Evolutionary conservation across 805 yeast species (phyloP).

Genomic region (Ogataea ganodermae): DNA sequence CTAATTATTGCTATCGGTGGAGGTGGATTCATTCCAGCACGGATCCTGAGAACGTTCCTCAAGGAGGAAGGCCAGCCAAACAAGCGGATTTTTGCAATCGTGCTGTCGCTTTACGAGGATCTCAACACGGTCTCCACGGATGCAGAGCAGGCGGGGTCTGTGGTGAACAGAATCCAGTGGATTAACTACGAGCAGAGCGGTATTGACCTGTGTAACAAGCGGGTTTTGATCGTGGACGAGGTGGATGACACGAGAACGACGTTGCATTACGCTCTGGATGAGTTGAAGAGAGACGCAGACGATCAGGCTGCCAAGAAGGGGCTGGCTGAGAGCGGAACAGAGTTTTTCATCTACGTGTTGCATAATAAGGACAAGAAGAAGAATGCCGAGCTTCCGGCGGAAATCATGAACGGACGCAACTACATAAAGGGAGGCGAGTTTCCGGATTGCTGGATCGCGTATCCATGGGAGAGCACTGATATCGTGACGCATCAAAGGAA

Average conservation of each 20-base stretch:
- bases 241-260: conserved; percentile 89
- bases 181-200: conserved; percentile 71
- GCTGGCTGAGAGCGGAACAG: conserved; percentile 54
- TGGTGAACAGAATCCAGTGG: conserved; percentile 82
- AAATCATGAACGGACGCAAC: conserved; percentile 54
- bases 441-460: conserved; percentile 82
- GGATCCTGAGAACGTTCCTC: conserved; percentile 90
- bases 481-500: conserved; percentile 70
- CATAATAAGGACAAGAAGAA: conserved; percentile 76
- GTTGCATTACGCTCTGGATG: conserved; percentile 74
- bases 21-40: conserved; percentile 94
- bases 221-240: conserved; percentile 74
- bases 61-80: conserved; percentile 87
- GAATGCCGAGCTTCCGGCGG: conserved; percentile 69
- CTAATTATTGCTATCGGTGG: conserved; percentile 88
- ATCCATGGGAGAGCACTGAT: conserved; percentile 83
- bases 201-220: conserved; percentile 64
- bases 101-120: conserved; percentile 88
- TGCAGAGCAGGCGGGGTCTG: conserved; percentile 61
- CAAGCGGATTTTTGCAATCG: conserved; percentile 92
- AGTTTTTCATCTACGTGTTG: conserved; percentile 73
- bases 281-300: conserved; percentile 69
- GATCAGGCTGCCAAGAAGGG: conserved; percentile 58
- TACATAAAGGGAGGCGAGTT: conserved; percentile 76
- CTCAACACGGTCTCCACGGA: conserved; percentile 59